Base-by-base conservation (phyloP, 1,284 basidiomycete species). In the Tetrapyrgos nigripes region DNA sequence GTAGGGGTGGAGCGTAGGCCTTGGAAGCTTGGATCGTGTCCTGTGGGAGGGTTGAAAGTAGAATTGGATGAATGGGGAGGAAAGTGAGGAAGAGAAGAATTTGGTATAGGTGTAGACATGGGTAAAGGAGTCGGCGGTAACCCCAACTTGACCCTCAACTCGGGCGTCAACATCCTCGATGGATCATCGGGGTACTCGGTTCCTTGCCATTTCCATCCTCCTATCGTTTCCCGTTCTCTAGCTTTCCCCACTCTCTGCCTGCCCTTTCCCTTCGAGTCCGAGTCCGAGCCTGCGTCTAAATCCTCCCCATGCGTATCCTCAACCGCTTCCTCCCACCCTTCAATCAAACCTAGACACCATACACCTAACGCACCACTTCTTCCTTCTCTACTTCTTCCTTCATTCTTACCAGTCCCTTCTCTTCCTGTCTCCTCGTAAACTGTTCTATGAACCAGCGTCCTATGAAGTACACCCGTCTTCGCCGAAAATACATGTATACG, bases 401-500 rank as follows among this genome's bases (percentile, higher is more conserved):
- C 47, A 24, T 24, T 45, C 53, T 57, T 28, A 50, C 59, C 53
- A 35, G 43, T 24, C 28, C 50, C 65, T 96, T 10, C 97, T 97
- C 9, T 84, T 80, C 19, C 91, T 88, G 74, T 98, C 96, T 0
- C 96, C 97, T 1, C n/a, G n/a, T n/a, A n/a, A n/a, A n/a, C n/a
- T n/a, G n/a, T n/a, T n/a, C n/a, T n/a, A n/a, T n/a, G n/a, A n/a
- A 87, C 79, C 3, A 99, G 83, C 0, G 92, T 94, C 47, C 89
- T 83, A 28, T 84, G 82, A 51, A 93, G 86, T 4, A 91, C 84
- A 0, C 96, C 97, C 0, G 92, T 93, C 40, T 79, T 79, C 1
- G 92, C 88, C 65, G 89, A 90, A 75, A 97, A 98, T 24, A 98
- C 84, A 70, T 96, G 93, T 47, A 98, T 92, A 64, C 89, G 88